A percentile compares a stretch with the other conserved stretches of the same genome.
phyloP scores from a whole-genome alignment of 306 rosid species.

The Quercus aquifolioides region DNA sequence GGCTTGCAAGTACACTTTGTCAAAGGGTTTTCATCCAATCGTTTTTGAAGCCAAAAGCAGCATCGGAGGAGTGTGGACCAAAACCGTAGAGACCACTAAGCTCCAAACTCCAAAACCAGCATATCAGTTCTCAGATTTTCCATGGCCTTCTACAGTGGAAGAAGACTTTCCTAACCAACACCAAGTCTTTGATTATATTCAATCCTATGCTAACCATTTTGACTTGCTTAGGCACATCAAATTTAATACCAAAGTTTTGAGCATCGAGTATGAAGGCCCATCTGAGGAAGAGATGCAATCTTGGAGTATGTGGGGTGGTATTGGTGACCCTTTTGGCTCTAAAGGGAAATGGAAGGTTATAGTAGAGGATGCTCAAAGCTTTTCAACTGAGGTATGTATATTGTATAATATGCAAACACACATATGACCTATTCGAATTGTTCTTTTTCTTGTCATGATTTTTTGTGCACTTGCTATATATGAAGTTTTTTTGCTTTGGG shows the following conservation, averaged over 20 bases:
- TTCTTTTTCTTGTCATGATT: neutral
- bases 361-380: conserved; percentile 19
- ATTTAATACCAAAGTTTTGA: conserved; percentile 37
- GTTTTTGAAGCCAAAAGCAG: conserved; percentile 46
- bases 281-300: conserved; percentile 25
- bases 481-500: too few species aligned
- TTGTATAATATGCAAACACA: too few species aligned
- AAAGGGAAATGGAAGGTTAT: conserved; percentile 46
- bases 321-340: conserved; percentile 42
- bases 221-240: conserved; percentile 38
- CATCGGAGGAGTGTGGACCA: conserved; percentile 58
- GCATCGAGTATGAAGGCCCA: conserved; percentile 40
- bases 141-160: conserved; percentile 55
- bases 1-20: conserved; percentile 51
- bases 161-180: conserved; percentile 35
- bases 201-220: conserved; percentile 49
- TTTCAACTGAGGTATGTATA: neutral
- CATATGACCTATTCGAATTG: too few species aligned
- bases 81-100: conserved; percentile 42
- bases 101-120: conserved; percentile 48
- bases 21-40: conserved; percentile 47
- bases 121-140: conserved; percentile 58
- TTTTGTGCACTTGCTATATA: conserved; percentile 18
- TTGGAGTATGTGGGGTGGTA: conserved; percentile 52
- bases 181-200: conserved; percentile 36